Percentiles rank a stretch among this genome's conserved stretches.
Conservation (phyloP, 768 basidiomycete genomes). For the Tricholoma flavovirens region DNA sequence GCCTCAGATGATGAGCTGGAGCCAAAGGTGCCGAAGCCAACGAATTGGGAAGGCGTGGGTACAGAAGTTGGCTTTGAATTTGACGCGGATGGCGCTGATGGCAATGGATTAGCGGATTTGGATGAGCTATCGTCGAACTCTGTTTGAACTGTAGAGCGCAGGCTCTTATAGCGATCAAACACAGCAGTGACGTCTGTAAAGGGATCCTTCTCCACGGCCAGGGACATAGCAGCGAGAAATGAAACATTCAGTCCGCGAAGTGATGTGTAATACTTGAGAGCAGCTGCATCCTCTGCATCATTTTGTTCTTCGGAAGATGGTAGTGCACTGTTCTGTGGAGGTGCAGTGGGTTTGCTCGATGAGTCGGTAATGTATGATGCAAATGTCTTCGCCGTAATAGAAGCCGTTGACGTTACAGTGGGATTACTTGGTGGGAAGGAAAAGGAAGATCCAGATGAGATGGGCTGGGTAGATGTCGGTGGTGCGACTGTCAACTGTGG, state of each 20-base stretch:
- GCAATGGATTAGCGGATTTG: not conserved
- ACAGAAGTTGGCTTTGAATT: not conserved
- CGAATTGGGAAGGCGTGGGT: not conserved
- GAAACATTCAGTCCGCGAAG: conserved; percentile 2
- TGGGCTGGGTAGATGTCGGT: not conserved
- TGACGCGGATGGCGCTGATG: not conserved
- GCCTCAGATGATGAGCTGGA: not conserved
- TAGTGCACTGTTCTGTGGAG: not conserved
- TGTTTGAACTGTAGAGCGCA: not conserved
- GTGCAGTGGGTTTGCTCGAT: not conserved
- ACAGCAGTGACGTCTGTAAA: not conserved
- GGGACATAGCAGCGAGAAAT: not conserved
- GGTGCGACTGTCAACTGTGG: not conserved
- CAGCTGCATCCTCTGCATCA: not conserved
- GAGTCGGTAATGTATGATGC: conserved; percentile 1
- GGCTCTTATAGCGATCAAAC: not conserved
- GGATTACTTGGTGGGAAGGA: not conserved
- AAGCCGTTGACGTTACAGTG: conserved; percentile 1
- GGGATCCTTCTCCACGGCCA: not conserved
- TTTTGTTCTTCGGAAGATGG: not conserved
- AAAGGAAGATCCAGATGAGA: conserved; percentile 2
- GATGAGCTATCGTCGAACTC: not conserved
- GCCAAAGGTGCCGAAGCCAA: not conserved
- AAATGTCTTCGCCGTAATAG: conserved; percentile 3
- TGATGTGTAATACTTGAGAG: not conserved